These are phyloP conservation scores for Alternaria hordeiaustralica DNA, from an alignment of 2,329 filamentous ascomycete species.

Conservation along the genomic window DNA sequence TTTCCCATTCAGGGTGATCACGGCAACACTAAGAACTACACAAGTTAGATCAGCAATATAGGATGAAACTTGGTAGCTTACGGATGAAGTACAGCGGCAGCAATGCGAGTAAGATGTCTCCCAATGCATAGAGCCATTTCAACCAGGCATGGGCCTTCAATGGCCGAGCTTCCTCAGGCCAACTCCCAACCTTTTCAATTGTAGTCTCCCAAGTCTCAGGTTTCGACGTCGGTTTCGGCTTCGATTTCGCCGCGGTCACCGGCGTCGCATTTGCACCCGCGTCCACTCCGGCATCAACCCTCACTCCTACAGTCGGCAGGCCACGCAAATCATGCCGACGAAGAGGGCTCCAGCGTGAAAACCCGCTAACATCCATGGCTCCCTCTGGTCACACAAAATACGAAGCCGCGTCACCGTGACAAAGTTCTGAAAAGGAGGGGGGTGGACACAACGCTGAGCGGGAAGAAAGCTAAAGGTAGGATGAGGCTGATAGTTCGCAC, in stretches of 20 bases:
- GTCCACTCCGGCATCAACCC: background rate
- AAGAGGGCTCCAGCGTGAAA: conserved; percentile 21
- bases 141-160: conserved; percentile 36
- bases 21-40: no score
- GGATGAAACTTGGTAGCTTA: conserved; percentile 6
- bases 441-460: no score
- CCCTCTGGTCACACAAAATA: background rate
- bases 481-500: conserved; percentile 27
- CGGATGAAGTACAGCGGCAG: conserved; percentile 46
- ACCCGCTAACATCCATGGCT: conserved; percentile 14
- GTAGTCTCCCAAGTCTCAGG: conserved; percentile 33
- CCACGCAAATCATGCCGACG: conserved; percentile 10
- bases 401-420: no score
- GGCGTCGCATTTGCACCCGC: conserved; percentile 11
- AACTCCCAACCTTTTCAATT: conserved; percentile 32
- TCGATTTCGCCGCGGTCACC: background rate
- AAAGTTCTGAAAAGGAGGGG: no score
- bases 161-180: conserved; percentile 35
- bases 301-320: conserved; percentile 5
- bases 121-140: conserved; percentile 22
- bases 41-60: no score
- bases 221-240: conserved; percentile 20
- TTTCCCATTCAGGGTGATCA: no score
- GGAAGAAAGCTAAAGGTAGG: no score
- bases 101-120: conserved; percentile 38